Percentiles rank a stretch among this genome's conserved stretches.
Evolutionary conservation across 2,329 filamentous ascomycete genomes (phyloP).

Genomic region (Cercospora beticola): DNA sequence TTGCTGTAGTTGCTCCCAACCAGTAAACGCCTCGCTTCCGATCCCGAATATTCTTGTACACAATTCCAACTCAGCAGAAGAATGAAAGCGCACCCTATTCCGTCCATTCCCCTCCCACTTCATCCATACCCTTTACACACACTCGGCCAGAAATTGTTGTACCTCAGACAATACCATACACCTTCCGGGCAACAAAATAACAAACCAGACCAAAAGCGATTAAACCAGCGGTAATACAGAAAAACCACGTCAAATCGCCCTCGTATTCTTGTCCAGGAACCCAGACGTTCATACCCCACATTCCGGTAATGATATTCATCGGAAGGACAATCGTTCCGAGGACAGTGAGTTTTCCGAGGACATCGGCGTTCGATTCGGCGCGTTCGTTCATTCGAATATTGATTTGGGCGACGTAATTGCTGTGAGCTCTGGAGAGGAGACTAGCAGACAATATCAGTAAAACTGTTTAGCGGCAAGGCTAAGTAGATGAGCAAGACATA

Average conservation of each 20-base stretch:
- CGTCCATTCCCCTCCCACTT: not conserved
- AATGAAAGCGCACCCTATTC: not conserved
- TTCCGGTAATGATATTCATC: constrained; percentile 98
- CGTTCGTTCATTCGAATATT: constrained; percentile 99
- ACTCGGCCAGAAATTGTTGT: not conserved
- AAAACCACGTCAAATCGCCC: constrained; percentile 60
- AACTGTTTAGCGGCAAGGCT: too few species aligned
- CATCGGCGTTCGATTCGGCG: constrained; percentile 91
- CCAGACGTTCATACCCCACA: constrained; percentile 91
- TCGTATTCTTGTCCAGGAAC: constrained; percentile 78
- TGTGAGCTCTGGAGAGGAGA: constrained; percentile 85
- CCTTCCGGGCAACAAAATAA: constrained; percentile 77
- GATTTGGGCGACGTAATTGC: constrained; percentile 98
- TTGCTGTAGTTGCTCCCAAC: not conserved
- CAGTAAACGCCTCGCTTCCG: not conserved
- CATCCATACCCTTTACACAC: not conserved
- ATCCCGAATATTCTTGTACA: not conserved
- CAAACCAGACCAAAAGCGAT: constrained; percentile 76
- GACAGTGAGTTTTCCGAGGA: constrained; percentile 90
- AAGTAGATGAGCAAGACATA: too few species aligned
- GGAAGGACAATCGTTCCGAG: constrained; percentile 94
- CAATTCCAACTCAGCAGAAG: not conserved
- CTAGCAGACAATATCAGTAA: constrained; percentile 47
- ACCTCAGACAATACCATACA: constrained; percentile 71
- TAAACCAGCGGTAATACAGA: constrained; percentile 67